phyloP scores from a whole-genome alignment of 2,329 filamentous ascomycete genomes.

The Arthrocladium fulminans region DNA sequence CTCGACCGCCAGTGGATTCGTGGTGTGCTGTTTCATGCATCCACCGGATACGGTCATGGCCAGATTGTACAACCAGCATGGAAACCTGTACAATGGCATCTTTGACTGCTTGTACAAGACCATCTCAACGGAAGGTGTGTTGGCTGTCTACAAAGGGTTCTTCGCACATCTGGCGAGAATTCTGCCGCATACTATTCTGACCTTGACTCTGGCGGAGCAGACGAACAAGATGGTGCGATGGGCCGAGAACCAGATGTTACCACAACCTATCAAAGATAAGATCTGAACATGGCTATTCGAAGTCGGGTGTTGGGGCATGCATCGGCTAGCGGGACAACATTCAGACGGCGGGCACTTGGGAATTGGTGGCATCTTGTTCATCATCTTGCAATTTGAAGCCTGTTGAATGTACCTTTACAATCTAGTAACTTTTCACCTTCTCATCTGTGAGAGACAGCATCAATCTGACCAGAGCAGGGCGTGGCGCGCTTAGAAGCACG shows the following conservation, averaged over 20 bases:
- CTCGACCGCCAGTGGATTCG: conserved; percentile 84
- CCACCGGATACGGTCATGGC: conserved; percentile 99
- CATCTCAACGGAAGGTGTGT: conserved; percentile 75
- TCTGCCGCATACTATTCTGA: conserved; percentile 89
- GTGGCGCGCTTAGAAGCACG: not conserved
- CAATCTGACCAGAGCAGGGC: too few species aligned
- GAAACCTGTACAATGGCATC: conserved; percentile 88
- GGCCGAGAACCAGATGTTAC: conserved; percentile 56
- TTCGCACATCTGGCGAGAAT: conserved; percentile 90
- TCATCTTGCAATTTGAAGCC: too few species aligned
- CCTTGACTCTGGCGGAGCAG: conserved; percentile 87
- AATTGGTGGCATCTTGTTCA: too few species aligned
- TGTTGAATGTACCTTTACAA: too few species aligned
- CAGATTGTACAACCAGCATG: conserved; percentile 96
- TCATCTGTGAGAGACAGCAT: too few species aligned
- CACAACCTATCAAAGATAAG: conserved; percentile 38
- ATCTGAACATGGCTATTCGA: conserved; percentile 31
- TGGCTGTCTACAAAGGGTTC: conserved; percentile 97
- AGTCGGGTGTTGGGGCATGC: too few species aligned
- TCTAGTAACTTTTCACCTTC: too few species aligned
- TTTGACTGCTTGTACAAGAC: conserved; percentile 91
- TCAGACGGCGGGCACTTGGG: too few species aligned
- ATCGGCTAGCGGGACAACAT: too few species aligned
- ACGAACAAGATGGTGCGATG: conserved; percentile 86
- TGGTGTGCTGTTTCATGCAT: conserved; percentile 97